These are phyloP conservation scores for Calonectria pseudoturangicola DNA, from an alignment of 2,329 filamentous ascomycete species.

Conservation along the genomic window DNA sequence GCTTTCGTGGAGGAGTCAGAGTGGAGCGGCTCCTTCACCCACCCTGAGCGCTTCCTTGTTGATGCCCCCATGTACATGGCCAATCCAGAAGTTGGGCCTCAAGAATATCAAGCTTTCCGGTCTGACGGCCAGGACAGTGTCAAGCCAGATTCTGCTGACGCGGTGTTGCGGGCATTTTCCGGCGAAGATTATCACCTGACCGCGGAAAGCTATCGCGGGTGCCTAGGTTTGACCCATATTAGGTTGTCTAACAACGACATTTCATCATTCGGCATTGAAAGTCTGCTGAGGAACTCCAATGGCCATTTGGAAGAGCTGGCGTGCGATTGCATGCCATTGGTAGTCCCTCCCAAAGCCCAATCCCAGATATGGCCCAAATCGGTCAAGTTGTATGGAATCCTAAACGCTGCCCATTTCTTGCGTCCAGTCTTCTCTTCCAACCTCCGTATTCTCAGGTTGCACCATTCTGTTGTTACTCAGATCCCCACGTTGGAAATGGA, in stretches of 20 bases:
- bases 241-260: constrained; percentile 71
- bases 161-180: constrained; percentile 49
- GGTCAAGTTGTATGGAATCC: constrained; percentile 63
- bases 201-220: constrained; percentile 46
- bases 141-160: constrained; percentile 56
- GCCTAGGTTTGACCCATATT: constrained; percentile 70
- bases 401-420: constrained; percentile 68
- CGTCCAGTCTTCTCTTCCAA: constrained; percentile 73
- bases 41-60: constrained; percentile 68
- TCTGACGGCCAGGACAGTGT: constrained; percentile 53
- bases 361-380: constrained; percentile 54
- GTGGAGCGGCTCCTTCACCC: constrained; percentile 65
- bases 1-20: constrained; percentile 68
- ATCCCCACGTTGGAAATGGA: constrained; percentile 67
- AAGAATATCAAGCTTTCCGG: constrained; percentile 56
- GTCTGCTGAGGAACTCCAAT: constrained; percentile 63
- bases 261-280: constrained; percentile 65
- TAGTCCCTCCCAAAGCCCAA: constrained; percentile 48
- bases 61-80: constrained; percentile 65
- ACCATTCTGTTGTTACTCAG: constrained; percentile 77
- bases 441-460: constrained; percentile 71
- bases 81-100: constrained; percentile 43
- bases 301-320: constrained; percentile 73
- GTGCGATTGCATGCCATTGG: constrained; percentile 64
- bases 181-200: constrained; percentile 49